A percentile compares a stretch with the other conserved stretches of the same genome.
Conservation (phyloP, 2,329 filamentous ascomycete species). For the Pyrenophora teres region DNA sequence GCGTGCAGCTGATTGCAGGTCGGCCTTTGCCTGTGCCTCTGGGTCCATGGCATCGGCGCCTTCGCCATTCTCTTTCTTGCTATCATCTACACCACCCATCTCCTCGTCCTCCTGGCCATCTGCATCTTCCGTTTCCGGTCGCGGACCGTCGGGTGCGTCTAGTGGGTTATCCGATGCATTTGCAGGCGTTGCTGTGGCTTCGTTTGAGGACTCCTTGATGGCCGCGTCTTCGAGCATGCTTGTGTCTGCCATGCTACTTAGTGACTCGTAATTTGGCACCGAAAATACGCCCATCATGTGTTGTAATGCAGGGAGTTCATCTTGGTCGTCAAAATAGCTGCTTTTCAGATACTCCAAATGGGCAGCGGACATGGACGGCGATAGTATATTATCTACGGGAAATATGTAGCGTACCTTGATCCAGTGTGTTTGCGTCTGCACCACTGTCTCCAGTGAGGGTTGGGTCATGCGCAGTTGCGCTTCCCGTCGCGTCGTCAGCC, state of each 20-base stretch:
- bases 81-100: slow-evolving; percentile 53
- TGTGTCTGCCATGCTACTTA: slow-evolving; percentile 57
- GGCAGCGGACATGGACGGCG: too few species aligned
- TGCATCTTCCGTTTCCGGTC: slow-evolving; percentile 60
- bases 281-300: background rate
- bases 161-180: slow-evolving; percentile 66
- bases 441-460: slow-evolving; percentile 30
- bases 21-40: slow-evolving; percentile 73
- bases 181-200: slow-evolving; percentile 63
- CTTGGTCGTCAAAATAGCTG: background rate
- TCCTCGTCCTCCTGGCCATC: slow-evolving; percentile 73
- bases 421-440: slow-evolving; percentile 30
- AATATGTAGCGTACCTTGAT: slow-evolving; percentile 37
- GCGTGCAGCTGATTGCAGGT: slow-evolving; percentile 82
- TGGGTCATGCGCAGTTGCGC: slow-evolving; percentile 35
- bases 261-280: background rate
- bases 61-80: slow-evolving; percentile 46
- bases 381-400: slow-evolving; percentile 4
- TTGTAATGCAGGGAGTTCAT: background rate
- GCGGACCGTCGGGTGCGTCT: slow-evolving; percentile 69
- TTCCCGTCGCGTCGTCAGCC: slow-evolving; percentile 43
- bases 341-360: background rate
- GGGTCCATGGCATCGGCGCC: slow-evolving; percentile 40
- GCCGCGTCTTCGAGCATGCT: slow-evolving; percentile 55
- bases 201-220: slow-evolving; percentile 53